Evolutionary conservation across 768 basidiomycete genomes (phyloP), one percentile per base, ranked within the genome.

Genomic region (Tricholoma saponaceum): DNA sequence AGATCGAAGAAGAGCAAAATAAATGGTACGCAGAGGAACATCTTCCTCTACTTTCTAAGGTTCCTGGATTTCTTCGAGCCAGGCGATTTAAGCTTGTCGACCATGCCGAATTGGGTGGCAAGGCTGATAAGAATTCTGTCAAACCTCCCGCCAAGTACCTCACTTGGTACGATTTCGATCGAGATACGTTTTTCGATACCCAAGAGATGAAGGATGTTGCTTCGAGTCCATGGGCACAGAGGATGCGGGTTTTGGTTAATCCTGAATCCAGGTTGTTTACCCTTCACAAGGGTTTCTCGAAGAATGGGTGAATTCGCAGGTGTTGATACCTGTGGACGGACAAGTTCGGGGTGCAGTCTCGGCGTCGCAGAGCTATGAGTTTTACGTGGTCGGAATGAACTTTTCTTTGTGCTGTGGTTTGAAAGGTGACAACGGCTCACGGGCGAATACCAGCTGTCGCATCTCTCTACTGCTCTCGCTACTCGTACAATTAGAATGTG

Each of bases 11-110:
- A 5, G 70, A 69, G 8, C 66, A 72, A 57, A 67, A 69, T 55
- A 62, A 54, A 53, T 73, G 69, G 68, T 72, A 71, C 54, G 61
- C 63, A 13, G 69, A 68, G 26, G 70, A 72, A 30, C 70, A 71
- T 50, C 63, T 70, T 56, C 54, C 49, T 5, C 35, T 66, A 54
- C 49, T 71, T 14, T 63, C 63, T 12, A 66, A 65, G 51, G 60
- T 67, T 20, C 65, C 66, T 20, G 69, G 70, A 22, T 74, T 66
- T 65, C 54, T 65, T 12, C 60, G 71, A 10, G 60, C 61, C 30
- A 62, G 68, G 54, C 58, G 67, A 16, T 72, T 66, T 56, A 64
- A 59, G 43, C 58, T 71, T 3, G 23, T 65, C 4, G 59, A 60
- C 13, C 57, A 49, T 16, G 56, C 55, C 20, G 54, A 51, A 20